These are phyloP conservation scores for Vanrija pseudolonga DNA, from an alignment of 1,284 basidiomycete genomes.

Conservation along the genomic window DNA sequence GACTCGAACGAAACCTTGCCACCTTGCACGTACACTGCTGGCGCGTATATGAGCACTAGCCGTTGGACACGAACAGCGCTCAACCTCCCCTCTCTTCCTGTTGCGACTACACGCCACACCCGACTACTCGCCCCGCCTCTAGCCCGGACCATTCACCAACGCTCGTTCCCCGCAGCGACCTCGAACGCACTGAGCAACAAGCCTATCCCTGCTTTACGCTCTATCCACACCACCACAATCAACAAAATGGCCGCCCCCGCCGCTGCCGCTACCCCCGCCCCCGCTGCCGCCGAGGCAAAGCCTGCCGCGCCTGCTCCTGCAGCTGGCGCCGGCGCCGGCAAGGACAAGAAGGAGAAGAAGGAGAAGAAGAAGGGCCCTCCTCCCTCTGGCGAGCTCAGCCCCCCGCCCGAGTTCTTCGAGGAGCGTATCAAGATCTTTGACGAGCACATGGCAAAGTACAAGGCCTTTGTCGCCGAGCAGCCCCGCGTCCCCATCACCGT, in stretches of 20 bases:
- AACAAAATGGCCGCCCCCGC: constrained; percentile 13
- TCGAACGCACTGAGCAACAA: too few relatives aligned
- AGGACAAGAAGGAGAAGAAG: constrained; percentile 48
- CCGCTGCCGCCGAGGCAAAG: constrained; percentile 8
- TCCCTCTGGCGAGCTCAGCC: constrained; percentile 60
- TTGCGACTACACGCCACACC: too few relatives aligned
- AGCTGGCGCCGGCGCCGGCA: constrained; percentile 2
- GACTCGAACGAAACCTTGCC: too few relatives aligned
- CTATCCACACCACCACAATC: constrained; percentile 5
- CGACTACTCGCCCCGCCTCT: too few relatives aligned
- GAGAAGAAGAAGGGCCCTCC: constrained; percentile 9
- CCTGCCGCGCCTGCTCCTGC: background rate
- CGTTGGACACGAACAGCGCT: too few relatives aligned
- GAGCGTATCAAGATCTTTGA: constrained; percentile 89
- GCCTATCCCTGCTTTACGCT: background rate
- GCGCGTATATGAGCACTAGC: too few relatives aligned
- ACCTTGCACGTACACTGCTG: too few relatives aligned
- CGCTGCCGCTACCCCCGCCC: constrained; percentile 10
- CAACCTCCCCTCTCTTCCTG: too few relatives aligned
- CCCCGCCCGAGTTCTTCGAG: constrained; percentile 81
- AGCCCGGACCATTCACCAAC: too few relatives aligned
- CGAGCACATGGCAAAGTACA: constrained; percentile 79
- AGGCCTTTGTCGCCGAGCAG: constrained; percentile 75
- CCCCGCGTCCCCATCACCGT: constrained; percentile 77
- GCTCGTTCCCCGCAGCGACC: too few relatives aligned